Base-by-base conservation (phyloP, 257 asterid genomes). In the Capsicum rhomboideum region DNA sequence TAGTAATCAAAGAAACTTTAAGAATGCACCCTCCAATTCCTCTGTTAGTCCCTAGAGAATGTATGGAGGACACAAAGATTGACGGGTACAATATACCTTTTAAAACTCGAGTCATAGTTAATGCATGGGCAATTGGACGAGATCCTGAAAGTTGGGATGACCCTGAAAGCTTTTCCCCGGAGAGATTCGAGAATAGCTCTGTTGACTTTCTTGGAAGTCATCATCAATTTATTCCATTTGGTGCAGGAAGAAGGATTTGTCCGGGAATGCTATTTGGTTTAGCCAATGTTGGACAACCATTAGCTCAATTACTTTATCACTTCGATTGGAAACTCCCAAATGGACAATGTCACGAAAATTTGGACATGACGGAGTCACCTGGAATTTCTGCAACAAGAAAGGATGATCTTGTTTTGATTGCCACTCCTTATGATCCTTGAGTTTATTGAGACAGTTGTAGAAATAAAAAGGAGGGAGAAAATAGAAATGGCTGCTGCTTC, bases 41-140 rank as follows among this genome's bases (percentile, higher is more conserved):
- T 18, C 37, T 86, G 6, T 66, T 86, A 23, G 69, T 75, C 21
- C 88, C 87, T 26, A 58, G 87, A 40, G 85, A 74, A 81, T 81
- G 87, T 42, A 84, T 77, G 55, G 83, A 86, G 69, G 59, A 66
- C 4, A 80, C 83, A 64, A 50, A 84, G 52, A 59, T 86, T 29
- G 64, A 80, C 8, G 87, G 87, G 0, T 84, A 84, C 54, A 14
- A 1, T 12, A 82, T 86, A 59, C 66, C 87, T 10, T 21, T 18
- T 14, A 72, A 75, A 26, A 77, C 87, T 10, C 85, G 63, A 72
- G 86, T 86, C 31, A 34, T 86, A 3, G 59, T 86, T 12, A 86
- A 83, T 68, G 80, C 37, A 3, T 86, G 88, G 86, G 86, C 86
- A n/a, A 13, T 86, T 11, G 89, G 75, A 61, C 74, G 89, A 72